A percentile compares a stretch with the other conserved stretches of the same genome.
These are phyloP conservation scores for Trametes cinnabarina DNA, from an alignment of 768 basidiomycete species.

Conservation along the genomic window DNA sequence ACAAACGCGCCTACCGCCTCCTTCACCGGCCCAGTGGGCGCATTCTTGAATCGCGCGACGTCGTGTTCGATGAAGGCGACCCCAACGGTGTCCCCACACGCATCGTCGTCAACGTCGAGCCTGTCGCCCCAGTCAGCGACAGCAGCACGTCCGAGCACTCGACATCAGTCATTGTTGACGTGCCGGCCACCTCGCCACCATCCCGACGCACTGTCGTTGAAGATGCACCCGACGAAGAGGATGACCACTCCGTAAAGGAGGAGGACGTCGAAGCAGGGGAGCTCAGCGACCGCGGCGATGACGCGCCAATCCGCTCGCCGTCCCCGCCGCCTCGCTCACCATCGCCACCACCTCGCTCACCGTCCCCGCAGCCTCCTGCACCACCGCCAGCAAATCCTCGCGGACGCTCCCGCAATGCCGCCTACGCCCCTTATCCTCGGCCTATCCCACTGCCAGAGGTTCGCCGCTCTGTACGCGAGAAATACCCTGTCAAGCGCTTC, in stretches of 20 bases:
- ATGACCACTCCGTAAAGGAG: background rate
- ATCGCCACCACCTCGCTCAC: background rate
- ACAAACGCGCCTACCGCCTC: constrained; percentile 13
- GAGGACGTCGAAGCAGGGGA: background rate
- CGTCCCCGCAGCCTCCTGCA: background rate
- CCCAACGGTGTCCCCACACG: background rate
- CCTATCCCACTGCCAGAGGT: background rate
- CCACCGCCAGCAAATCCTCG: background rate
- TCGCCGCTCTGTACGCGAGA: background rate
- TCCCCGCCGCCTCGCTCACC: background rate
- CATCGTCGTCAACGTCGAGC: background rate
- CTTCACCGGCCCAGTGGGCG: background rate
- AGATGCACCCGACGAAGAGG: background rate
- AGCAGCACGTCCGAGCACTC: background rate
- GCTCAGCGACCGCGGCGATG: too few species aligned
- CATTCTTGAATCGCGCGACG: constrained; percentile 3
- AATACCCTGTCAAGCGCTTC: background rate
- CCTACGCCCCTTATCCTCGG: background rate
- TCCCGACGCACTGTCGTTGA: background rate
- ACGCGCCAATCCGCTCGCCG: too few species aligned
- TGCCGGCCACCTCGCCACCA: background rate
- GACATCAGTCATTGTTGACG: background rate
- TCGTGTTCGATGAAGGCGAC: constrained; percentile 18
- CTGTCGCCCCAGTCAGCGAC: background rate
- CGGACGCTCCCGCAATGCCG: background rate